Percentiles rank a stretch among this genome's conserved stretches.
These are phyloP conservation scores for Apophysomyces variabilis DNA, from an alignment of 371 early-diverging fungal species.

Conservation along the genomic window DNA sequence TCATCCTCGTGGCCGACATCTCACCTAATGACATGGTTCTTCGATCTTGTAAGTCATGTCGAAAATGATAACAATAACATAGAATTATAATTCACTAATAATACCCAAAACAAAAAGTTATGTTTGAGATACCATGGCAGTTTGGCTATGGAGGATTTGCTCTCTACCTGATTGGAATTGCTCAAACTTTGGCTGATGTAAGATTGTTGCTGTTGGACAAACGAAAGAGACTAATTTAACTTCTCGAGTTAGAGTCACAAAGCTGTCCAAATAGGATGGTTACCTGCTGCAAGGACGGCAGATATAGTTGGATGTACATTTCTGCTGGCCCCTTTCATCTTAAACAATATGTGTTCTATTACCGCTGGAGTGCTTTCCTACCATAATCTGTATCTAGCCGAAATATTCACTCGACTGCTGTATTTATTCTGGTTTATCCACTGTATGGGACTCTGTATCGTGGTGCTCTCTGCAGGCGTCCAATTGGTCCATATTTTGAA, in stretches of 20 bases:
- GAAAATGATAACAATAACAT: not conserved
- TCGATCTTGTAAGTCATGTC: conserved; percentile 20
- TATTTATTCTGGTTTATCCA: conserved; percentile 43
- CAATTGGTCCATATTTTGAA: conserved; percentile 32
- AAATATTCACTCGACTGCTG: conserved; percentile 25
- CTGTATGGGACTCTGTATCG: conserved; percentile 18
- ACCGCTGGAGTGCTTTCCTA: conserved; percentile 28
- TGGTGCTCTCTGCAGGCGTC: conserved; percentile 29
- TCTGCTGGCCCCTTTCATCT: conserved; percentile 32
- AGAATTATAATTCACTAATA: not conserved
- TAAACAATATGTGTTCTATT: conserved; percentile 34
- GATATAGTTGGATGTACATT: conserved; percentile 33
- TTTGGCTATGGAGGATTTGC: conserved; percentile 36
- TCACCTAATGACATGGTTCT: conserved; percentile 21
- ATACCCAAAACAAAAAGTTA: not conserved
- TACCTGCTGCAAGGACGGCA: conserved; percentile 34
- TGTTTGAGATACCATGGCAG: conserved; percentile 34
- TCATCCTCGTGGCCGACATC: conserved; percentile 23
- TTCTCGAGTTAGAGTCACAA: conserved; percentile 31
- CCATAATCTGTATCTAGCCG: conserved; percentile 24
- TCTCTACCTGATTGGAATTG: conserved; percentile 34
- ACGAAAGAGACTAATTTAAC: not conserved
- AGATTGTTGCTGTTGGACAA: not conserved
- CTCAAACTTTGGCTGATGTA: conserved; percentile 34
- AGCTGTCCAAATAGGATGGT: conserved; percentile 35